Conservation (phyloP, 2,329 filamentous ascomycete genomes). For the Cladobotryum mycophilum region DNA sequence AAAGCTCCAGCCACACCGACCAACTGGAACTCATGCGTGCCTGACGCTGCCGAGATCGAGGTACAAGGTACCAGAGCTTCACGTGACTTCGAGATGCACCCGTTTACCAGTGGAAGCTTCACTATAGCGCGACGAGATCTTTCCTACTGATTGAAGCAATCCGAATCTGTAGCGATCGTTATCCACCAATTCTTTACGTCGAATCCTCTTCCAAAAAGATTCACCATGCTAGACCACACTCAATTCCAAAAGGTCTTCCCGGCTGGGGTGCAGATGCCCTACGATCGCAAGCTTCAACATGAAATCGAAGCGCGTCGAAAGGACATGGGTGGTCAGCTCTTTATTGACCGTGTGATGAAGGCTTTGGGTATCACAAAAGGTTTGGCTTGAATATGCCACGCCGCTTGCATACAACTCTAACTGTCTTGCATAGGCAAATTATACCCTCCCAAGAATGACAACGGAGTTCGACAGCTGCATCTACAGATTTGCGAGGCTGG, state of each 20-base stretch:
- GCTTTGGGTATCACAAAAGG: conserved; percentile 62
- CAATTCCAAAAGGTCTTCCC: conserved; percentile 65
- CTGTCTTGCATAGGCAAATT: conserved; percentile 40
- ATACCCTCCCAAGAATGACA: conserved; percentile 69
- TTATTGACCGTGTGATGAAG: conserved; percentile 71
- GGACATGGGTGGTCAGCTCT: conserved; percentile 62
- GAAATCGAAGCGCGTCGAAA: conserved; percentile 63
- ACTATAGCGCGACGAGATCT: not conserved
- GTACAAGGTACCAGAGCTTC: not conserved
- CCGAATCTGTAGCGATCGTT: not conserved
- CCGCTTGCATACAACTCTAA: not conserved
- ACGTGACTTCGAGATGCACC: not conserved
- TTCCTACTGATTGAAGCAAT: not conserved
- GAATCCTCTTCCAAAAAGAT: not conserved
- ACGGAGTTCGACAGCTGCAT: conserved; percentile 62
- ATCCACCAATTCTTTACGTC: not conserved
- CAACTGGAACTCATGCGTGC: not conserved
- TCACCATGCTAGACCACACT: conserved; percentile 55
- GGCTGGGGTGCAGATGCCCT: conserved; percentile 52
- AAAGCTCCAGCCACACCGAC: not conserved
- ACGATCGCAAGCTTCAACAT: conserved; percentile 54
- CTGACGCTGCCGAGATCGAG: not conserved
- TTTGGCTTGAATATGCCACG: conserved; percentile 26
- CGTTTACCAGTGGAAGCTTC: not conserved
- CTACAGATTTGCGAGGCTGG: conserved; percentile 58